Evolutionary conservation across 257 asterid genomes (phyloP), one percentile per base, ranked within the genome.

Genomic region (Eustoma russellianum): DNA sequence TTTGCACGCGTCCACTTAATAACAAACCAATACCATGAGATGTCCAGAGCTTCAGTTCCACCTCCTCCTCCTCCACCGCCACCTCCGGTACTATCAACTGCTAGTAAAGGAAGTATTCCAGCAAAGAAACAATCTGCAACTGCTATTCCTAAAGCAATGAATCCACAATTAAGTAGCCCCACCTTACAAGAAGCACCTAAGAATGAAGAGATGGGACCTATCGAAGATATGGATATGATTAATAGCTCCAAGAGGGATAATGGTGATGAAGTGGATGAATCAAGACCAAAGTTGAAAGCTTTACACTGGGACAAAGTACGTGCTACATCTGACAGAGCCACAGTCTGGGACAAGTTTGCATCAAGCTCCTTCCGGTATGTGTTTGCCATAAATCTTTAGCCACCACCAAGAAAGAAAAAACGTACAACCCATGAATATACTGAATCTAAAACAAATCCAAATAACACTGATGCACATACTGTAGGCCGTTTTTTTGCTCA

Each of bases 301-400:
- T 53, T 92, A 82, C 97, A 92, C 40, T 92, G 99, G 99, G 99
- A 92, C 79, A 92, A 92, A 81, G 97, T 92, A 48, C 79, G 91
- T 61, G 89, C 97, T 64, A 79, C 95, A 54, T 88, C 99, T 9
- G 91, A 85, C 49, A 57, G 93, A 57, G 94, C 78, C 71, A 92
- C 95, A 5, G 97, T 85, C 33, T 92, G 99, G 99, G 99, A 92
- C 77, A 95, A 83, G 56, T 50, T 88, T 63, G 83, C 77, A 49
- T 85, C 97, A 0, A 88, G 94, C 79, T 83, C 95, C 64, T 92
- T 92, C 74, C 97, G 83, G 99, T 92, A 71, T 77, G 99, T 71
- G 50, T 35, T 38, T 38, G 43, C 43, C 43, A 10, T 38, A 38
- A 38, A 38, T 38, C 5, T 11, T 44, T 44, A 9, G 5, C 13